phyloP scores from a whole-genome alignment of 2,329 filamentous ascomycete genomes.

The Xylaria digitata region DNA sequence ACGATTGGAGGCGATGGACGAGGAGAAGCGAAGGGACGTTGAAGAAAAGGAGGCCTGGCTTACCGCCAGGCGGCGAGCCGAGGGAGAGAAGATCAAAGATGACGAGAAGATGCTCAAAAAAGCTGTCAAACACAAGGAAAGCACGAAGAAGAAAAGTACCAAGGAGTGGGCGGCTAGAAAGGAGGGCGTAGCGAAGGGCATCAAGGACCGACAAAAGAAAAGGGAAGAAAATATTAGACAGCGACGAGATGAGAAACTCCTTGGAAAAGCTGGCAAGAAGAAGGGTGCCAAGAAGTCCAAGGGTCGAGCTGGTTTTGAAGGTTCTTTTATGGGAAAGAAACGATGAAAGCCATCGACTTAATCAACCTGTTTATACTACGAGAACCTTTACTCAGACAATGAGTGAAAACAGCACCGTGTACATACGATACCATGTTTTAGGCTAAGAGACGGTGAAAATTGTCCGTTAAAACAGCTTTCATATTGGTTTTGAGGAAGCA shows the following conservation, averaged over 20 bases:
- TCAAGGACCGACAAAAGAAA: slow-evolving; percentile 84
- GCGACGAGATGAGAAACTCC: slow-evolving; percentile 77
- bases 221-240: slow-evolving; percentile 81
- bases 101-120: slow-evolving; percentile 91
- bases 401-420: slow-evolving; percentile 22
- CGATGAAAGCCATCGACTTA: slow-evolving; percentile 25
- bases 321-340: slow-evolving; percentile 70
- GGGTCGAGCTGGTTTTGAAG: slow-evolving; percentile 72
- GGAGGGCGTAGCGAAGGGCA: slow-evolving; percentile 78
- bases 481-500: background rate
- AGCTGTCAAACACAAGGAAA: slow-evolving; percentile 92
- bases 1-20: slow-evolving; percentile 78
- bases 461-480: slow-evolving; percentile 1
- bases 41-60: slow-evolving; percentile 96
- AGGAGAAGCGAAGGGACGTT: slow-evolving; percentile 84
- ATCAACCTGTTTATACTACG: slow-evolving; percentile 20
- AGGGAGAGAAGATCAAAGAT: slow-evolving; percentile 89
- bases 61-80: slow-evolving; percentile 86
- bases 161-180: slow-evolving; percentile 84
- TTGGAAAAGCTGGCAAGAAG: slow-evolving; percentile 69
- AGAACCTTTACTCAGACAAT: slow-evolving; percentile 1
- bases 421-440: slow-evolving; percentile 27
- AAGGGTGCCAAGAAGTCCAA: slow-evolving; percentile 58
- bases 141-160: slow-evolving; percentile 89
- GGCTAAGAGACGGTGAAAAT: background rate